Base-by-base conservation (phyloP, 2,329 filamentous ascomycete genomes). In the Stemphylium vesicarium region DNA sequence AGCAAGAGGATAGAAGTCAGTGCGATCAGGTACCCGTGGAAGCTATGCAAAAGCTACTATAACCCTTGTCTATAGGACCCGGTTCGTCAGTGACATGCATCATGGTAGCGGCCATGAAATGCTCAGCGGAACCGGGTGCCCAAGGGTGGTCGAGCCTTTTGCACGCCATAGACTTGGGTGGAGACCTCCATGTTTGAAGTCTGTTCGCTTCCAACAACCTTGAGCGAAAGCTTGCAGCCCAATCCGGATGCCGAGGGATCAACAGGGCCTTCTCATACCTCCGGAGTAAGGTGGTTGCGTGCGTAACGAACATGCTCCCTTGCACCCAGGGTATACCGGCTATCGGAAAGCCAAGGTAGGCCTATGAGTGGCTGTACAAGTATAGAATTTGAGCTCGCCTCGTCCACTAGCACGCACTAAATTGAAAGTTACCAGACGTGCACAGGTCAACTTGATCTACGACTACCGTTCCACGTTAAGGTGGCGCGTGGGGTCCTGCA, bases 391-490 rank as follows among this genome's bases (percentile, higher is more conserved):
- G 57, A 69, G 48, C 60, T 68, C 62, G 66, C 67, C 62, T 64
- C 57, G 61, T 38, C 38, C 36, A 43, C 57, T 62, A 64, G 59
- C 46, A 45, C 44, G 48, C 59, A 53, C 62, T 63, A 65, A 56
- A 24, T 31, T 57, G 57, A 65, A 63, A 60, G 57, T 59, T 57
- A 62, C 50, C 61, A 60, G 50, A 58, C 53, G 53, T 55, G 57
- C 56, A 63, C 62, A 61, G 55, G 46, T 54, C 60, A 56, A 55
- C 42, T 56, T 65, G 72, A 75, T 73, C 69, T 73, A 62, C 72
- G 42, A 59, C 65, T 61, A 68, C 62, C 66, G 64, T 60, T 65
- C 64, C 65, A 71, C 68, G 66, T 68, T 68, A 56, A 58, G 39
- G 54, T 55, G 59, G 49, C 53, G 60, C 64, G 64, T 70, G 66